Conservation (phyloP, 371 early-diverging fungal species). For the Lichtheimia hyalospora region DNA sequence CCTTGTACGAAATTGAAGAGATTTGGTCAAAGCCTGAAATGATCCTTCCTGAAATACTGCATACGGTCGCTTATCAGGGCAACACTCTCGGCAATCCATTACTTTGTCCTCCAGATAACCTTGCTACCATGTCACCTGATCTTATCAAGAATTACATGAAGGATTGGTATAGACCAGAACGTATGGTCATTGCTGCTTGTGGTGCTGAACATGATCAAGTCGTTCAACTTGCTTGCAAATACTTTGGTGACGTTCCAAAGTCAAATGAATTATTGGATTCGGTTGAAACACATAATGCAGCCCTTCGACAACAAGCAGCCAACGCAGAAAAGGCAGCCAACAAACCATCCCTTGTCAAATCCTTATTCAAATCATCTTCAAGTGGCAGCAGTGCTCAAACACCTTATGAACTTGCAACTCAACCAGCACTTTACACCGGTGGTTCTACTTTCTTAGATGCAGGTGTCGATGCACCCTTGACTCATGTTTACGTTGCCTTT, state of each 20-base stretch:
- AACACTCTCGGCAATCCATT: conserved; percentile 87
- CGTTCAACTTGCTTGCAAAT: conserved; percentile 65
- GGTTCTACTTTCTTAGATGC: conserved; percentile 73
- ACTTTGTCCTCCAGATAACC: conserved; percentile 70
- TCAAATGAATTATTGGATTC: conserved; percentile 35
- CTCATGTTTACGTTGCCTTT: conserved; percentile 89
- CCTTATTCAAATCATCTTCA: conserved; percentile 20
- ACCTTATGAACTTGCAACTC: conserved; percentile 39
- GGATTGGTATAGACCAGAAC: conserved; percentile 86
- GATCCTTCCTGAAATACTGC: conserved; percentile 86
- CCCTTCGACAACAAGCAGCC: conserved; percentile 25
- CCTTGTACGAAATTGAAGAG: conserved; percentile 86
- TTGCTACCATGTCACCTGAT: conserved; percentile 68
- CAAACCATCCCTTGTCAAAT: conserved; percentile 25
- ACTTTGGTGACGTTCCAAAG: conserved; percentile 64
- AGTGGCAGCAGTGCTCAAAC: conserved; percentile 5
- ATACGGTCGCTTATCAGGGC: conserved; percentile 78
- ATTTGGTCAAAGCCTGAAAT: conserved; percentile 82
- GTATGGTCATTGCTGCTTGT: conserved; percentile 88
- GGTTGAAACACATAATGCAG: conserved; percentile 34
- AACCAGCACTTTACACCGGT: conserved; percentile 79
- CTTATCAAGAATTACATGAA: conserved; percentile 68
- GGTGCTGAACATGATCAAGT: conserved; percentile 86
- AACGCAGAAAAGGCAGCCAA: not conserved
- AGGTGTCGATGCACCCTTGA: conserved; percentile 66